Percentiles rank a stretch among this genome's conserved stretches.
Conservation (phyloP, 2,329 filamentous ascomycete genomes). For the Neopestalotiopsis sp. region DNA sequence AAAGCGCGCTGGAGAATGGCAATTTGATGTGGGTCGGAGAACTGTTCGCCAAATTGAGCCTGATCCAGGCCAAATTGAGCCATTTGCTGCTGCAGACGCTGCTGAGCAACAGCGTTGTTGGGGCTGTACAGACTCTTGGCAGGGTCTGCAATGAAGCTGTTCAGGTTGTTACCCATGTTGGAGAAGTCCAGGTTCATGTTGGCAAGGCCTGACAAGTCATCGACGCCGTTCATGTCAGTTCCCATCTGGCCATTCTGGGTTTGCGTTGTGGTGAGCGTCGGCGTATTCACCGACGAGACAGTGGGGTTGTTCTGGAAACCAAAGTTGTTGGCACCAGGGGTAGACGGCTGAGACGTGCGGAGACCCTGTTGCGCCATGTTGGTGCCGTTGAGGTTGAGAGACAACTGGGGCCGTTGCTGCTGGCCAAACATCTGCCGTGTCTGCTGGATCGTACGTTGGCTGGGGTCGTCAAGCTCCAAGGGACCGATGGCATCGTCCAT, state of each 20-base stretch:
- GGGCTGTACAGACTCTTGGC: conserved; percentile 92
- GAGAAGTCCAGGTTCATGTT: conserved; percentile 65
- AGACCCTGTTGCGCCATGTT: conserved; percentile 79
- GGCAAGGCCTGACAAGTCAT: conserved; percentile 69
- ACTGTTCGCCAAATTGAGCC: conserved; percentile 72
- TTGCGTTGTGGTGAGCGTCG: conserved; percentile 82
- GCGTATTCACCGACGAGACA: conserved; percentile 96
- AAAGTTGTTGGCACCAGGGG: conserved; percentile 78
- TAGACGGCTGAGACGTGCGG: conserved; percentile 84
- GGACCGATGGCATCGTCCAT: conserved; percentile 83
- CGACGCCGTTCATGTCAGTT: conserved; percentile 64
- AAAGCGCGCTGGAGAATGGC: conserved; percentile 57
- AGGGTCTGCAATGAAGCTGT: conserved; percentile 84
- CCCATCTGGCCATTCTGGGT: conserved; percentile 62
- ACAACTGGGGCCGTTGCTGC: conserved; percentile 73
- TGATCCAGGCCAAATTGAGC: conserved; percentile 78
- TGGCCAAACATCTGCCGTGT: conserved; percentile 73
- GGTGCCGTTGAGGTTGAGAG: conserved; percentile 81
- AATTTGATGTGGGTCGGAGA: conserved; percentile 72
- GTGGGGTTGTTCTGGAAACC: conserved; percentile 91
- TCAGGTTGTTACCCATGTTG: conserved; percentile 52
- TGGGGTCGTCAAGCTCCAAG: conserved; percentile 66
- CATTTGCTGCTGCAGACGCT: conserved; percentile 70
- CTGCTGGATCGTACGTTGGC: conserved; percentile 70
- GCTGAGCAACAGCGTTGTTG: conserved; percentile 72